These are phyloP conservation scores for Monoraphidium neglectum DNA, from an alignment of 139 green algal genomes.

Conservation along the genomic window DNA sequence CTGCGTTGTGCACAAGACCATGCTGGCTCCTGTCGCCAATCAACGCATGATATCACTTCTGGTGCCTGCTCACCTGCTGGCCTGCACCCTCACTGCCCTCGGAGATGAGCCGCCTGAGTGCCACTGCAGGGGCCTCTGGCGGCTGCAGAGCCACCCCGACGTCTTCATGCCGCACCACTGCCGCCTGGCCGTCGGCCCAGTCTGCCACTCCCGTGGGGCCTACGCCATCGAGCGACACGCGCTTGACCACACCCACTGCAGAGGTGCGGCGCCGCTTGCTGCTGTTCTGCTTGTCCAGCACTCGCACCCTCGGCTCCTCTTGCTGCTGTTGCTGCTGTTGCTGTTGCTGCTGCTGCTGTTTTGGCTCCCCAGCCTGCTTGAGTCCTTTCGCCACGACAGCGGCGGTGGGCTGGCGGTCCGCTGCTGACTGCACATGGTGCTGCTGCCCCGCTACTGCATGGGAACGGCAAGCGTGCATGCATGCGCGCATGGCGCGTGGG, in stretches of 20 bases:
- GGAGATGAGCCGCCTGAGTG: neutral
- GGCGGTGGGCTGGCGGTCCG: too few species aligned
- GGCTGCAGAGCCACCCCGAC: neutral
- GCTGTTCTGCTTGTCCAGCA: neutral
- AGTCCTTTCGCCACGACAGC: too few species aligned
- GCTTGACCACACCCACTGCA: neutral
- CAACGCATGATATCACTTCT: too few species aligned
- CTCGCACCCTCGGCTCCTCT: neutral
- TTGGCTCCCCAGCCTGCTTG: neutral
- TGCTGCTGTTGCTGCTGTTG: conserved; percentile 5
- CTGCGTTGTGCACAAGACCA: too few species aligned
- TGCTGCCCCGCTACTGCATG: too few species aligned
- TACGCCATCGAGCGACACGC: neutral
- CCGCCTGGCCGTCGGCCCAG: conserved; percentile 5
- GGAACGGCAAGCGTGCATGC: too few species aligned
- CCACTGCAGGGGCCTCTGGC: neutral
- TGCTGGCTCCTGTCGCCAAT: too few species aligned
- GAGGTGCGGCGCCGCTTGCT: neutral
- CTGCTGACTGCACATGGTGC: too few species aligned
- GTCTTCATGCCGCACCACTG: conserved; percentile 1
- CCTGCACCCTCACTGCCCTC: too few species aligned
- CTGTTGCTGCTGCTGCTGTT: conserved; percentile 21
- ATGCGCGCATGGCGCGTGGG: too few species aligned
- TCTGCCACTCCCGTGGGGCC: conserved; percentile 10
- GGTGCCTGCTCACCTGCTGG: too few species aligned